Conservation (phyloP, 2,329 filamentous ascomycete genomes). For the Claviceps africana region DNA sequence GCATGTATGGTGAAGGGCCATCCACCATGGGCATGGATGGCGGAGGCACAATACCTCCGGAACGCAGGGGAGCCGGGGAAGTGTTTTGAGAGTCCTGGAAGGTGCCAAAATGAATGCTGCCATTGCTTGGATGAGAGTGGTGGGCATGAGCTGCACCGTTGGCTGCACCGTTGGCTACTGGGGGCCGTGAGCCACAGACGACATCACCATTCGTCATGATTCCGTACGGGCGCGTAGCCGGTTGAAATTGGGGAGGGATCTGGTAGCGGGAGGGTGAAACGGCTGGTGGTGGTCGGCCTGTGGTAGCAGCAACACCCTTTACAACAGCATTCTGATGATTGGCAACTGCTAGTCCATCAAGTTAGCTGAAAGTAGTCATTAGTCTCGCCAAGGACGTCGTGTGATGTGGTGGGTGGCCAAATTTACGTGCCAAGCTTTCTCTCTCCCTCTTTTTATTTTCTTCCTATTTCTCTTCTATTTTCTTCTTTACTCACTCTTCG, state of each 20-base stretch:
- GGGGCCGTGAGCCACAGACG: slow-evolving; percentile 18
- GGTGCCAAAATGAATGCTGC: slow-evolving; percentile 42
- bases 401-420: not conserved
- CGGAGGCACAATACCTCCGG: slow-evolving; percentile 33
- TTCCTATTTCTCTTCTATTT: too few species aligned
- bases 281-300: slow-evolving; percentile 16
- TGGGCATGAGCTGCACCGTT: slow-evolving; percentile 27
- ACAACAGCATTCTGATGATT: slow-evolving; percentile 4
- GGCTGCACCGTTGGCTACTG: too few species aligned
- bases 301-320: slow-evolving; percentile 6
- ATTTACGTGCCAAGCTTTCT: not conserved
- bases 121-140: slow-evolving; percentile 38
- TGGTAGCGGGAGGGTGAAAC: slow-evolving; percentile 25
- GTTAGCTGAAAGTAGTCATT: slow-evolving; percentile 3
- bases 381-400: not conserved
- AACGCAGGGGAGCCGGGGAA: slow-evolving; percentile 39
- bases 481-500: slow-evolving; percentile 3
- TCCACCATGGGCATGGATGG: slow-evolving; percentile 27
- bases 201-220: slow-evolving; percentile 20
- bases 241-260: slow-evolving; percentile 30
- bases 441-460: not conserved
- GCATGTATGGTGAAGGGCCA: slow-evolving; percentile 21
- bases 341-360: slow-evolving; percentile 5
- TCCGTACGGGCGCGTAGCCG: slow-evolving; percentile 17
- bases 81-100: slow-evolving; percentile 42